Conservation (phyloP, 2,329 filamentous ascomycete genomes). For the Aspergillus brunneoviolaceus region DNA sequence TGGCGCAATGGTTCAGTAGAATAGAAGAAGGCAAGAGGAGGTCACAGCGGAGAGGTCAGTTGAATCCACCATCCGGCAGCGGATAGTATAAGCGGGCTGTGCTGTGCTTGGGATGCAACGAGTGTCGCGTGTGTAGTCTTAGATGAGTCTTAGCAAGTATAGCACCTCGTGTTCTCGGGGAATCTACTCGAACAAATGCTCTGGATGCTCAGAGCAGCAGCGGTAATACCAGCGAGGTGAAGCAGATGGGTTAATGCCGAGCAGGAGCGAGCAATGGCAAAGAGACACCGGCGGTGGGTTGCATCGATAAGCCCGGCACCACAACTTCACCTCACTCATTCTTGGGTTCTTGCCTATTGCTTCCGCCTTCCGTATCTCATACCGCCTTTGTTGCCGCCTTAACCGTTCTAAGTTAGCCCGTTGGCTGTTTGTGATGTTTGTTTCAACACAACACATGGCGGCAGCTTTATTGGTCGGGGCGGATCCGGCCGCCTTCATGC, state of each 20-base stretch:
- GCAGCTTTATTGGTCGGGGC: slow-evolving; percentile 14
- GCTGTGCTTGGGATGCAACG: not conserved
- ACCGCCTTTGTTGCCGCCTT: no score
- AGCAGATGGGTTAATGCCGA: not conserved
- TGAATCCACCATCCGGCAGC: not conserved
- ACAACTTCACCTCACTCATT: no score
- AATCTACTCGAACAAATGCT: not conserved
- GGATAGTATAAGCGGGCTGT: not conserved
- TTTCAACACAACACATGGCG: not conserved
- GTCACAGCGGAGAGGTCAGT: not conserved
- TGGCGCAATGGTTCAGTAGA: not conserved
- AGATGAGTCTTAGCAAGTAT: not conserved
- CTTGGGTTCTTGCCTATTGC: not conserved
- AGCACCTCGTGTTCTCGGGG: not conserved
- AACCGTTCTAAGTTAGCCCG: no score
- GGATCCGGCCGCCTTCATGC: slow-evolving; percentile 13
- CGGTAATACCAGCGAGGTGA: not conserved
- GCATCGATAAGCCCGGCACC: not conserved
- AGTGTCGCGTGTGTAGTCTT: not conserved
- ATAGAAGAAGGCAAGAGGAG: not conserved
- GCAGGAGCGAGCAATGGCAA: not conserved
- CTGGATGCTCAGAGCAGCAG: not conserved
- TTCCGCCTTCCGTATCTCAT: not conserved
- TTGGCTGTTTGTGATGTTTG: not conserved
- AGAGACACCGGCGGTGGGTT: not conserved